Base-by-base conservation (phyloP, 2,329 filamentous ascomycete genomes). In the Pseudogymnoascus verrucosus region DNA sequence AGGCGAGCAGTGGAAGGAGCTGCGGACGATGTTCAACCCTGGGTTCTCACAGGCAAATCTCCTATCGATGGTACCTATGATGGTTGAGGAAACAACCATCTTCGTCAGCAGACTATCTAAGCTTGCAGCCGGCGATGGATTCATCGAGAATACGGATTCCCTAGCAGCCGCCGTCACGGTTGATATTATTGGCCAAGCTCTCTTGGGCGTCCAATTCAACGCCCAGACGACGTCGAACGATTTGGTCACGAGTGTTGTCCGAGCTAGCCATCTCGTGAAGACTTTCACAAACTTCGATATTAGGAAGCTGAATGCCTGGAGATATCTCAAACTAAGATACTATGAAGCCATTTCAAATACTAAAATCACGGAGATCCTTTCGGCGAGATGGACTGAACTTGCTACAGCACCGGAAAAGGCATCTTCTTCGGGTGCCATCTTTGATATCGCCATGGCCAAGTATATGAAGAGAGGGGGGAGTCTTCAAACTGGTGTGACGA, bases 21-120 rank as follows among this genome's bases (percentile, higher is more conserved):
- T 63, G 28, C 37, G 65, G 26, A 61, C 26, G 0, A 67, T 67
- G 14, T 67, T 66, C 4, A 67, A 66, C 57, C 65, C 64, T 6
- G 64, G 65, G 6, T 67, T 67, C 21, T 63, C 64, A 16, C 39
- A 62, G n/a, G 26, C 44, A 8, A 64, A 66, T 61, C 39, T 66
- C 6, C 31, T 62, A 2, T 57, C 19, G 5, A 23, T 67, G 23
- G 63, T 66, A n/a, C 64, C 64, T 4, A 51, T n/a, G 19, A 64
- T 67, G 16, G 21, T 66, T 7, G 60, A 66, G 28, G 64, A 66
- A 31, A 62, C 63, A 5, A 19, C 40, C 11, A 47, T 67, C 6
- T 67, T 67, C 4, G 37, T 44, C 6, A 14, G 21, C 1, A 42
- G 59, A 40, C 16, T 67, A 12, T 62, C 63, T 2, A 60, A 14